Evolutionary conservation across 441 rosid genomes (phyloP), one percentile per base, ranked within the genome.

Genomic region (Jatropha multifida): DNA sequence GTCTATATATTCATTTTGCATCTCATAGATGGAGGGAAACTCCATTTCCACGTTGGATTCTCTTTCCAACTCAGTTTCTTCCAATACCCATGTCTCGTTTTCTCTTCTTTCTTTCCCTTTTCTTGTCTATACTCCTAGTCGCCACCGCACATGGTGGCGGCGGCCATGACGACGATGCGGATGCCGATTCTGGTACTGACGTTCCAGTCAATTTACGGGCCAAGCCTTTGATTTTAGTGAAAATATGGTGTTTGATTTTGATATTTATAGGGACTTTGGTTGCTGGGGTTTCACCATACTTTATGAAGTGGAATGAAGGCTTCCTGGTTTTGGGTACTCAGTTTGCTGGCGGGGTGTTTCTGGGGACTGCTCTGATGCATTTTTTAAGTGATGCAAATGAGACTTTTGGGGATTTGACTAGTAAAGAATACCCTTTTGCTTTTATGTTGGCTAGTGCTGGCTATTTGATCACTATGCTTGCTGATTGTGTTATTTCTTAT

Each of bases 321-420:
- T 88, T 90, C 69, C 40, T 93, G 79, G 88, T 91, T 41, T 17
- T 91, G 55, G 97, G 98, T 51, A 93, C 95, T 14, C 95, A 91
- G 79, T 93, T 93, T 79, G 94, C 97, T 5, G 95, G 97, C 0
- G 97, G 95, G 15, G 97, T 91, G 73, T 93, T 93, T 56, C 81
- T 93, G 20, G 97, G 92, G 38, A 93, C 98, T 11, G 95, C 95
- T 66, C 44, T 91, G 89, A 91, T 93, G 94, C 98, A 93, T 74
- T 93, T 93, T 78, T 75, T 93, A 81, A 83, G 95, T 7, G 97
- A 93, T 78, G 89, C 97, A 5, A 86, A 91, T 61, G 92, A 83
- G 77, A 90, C 90, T 23, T 93, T 93, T 67, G 77, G 56, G 41
- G 90, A 88, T 32, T 85, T 93, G 89, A 86, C 90, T 0, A 65